Percentiles rank a stretch among this genome's conserved stretches.
Evolutionary conservation across 192 early-diverging fungal species (phyloP).

Genomic region (Rhizophagus sp.): DNA sequence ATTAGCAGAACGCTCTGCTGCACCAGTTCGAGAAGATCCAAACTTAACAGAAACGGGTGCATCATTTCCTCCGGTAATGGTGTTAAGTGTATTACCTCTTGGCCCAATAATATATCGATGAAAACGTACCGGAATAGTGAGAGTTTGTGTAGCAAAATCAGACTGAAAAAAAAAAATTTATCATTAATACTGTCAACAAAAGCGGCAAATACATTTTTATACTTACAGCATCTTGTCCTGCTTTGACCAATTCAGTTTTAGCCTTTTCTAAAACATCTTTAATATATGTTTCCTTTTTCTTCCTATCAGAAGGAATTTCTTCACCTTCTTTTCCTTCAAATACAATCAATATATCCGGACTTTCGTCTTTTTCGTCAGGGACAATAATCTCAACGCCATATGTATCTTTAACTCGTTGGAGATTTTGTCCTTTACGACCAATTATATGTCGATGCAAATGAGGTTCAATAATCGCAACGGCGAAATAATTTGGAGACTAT

Average conservation of each 20-base stretch:
- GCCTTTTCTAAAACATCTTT: constrained; percentile 56
- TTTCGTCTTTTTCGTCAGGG: constrained; percentile 65
- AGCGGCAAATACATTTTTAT: neutral
- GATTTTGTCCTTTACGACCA: constrained; percentile 61
- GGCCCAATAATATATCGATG: constrained; percentile 81
- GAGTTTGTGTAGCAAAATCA: constrained; percentile 61
- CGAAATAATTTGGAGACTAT: constrained; percentile 57
- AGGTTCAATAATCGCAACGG: constrained; percentile 72
- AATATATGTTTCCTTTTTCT: constrained; percentile 43
- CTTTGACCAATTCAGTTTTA: constrained; percentile 68
- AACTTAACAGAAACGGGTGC: constrained; percentile 74
- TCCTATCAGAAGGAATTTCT: constrained; percentile 34
- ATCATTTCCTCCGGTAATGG: constrained; percentile 63
- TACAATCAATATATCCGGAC: constrained; percentile 78
- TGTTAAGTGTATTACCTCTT: constrained; percentile 71
- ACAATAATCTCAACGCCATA: constrained; percentile 78
- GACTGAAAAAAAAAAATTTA: constrained; percentile 29
- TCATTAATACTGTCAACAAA: constrained; percentile 47
- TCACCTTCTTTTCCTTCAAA: constrained; percentile 61
- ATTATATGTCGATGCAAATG: constrained; percentile 72
- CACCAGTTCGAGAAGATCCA: constrained; percentile 46
- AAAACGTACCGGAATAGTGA: constrained; percentile 69
- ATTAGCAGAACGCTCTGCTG: constrained; percentile 45
- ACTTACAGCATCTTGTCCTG: constrained; percentile 54
- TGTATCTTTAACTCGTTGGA: constrained; percentile 63